Conservation (phyloP, 2,329 filamentous ascomycete genomes). For the Dactylellina cionopaga region DNA sequence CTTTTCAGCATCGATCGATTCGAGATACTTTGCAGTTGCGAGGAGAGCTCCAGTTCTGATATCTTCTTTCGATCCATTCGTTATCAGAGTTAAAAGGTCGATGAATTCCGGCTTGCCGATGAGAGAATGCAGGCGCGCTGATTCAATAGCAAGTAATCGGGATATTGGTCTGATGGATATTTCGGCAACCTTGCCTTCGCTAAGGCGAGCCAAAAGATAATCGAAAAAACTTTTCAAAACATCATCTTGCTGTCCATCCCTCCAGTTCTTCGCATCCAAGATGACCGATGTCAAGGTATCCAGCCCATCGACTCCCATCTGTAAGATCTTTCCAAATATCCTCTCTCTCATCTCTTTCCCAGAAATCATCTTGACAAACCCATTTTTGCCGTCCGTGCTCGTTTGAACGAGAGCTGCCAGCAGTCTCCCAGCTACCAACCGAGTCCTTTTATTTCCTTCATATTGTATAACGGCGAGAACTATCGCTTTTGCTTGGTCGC, state of each 20-base stretch:
- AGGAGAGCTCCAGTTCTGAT: conserved; percentile 55
- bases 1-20: conserved; percentile 51
- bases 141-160: conserved; percentile 52
- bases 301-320: conserved; percentile 52
- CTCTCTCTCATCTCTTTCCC: conserved; percentile 24
- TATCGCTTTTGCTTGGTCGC: conserved; percentile 26
- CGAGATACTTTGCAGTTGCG: conserved; percentile 55
- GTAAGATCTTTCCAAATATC: conserved; percentile 37
- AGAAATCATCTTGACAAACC: conserved; percentile 36
- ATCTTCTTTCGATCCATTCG: conserved; percentile 52
- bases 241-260: conserved; percentile 39
- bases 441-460: conserved; percentile 17
- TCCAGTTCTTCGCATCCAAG: conserved; percentile 54
- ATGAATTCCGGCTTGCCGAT: conserved; percentile 54
- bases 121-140: conserved; percentile 52
- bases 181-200: conserved; percentile 17
- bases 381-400: conserved; percentile 51
- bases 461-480: conserved; percentile 32
- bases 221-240: conserved; percentile 54
- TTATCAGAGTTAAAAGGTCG: conserved; percentile 53
- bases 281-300: conserved; percentile 54
- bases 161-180: conserved; percentile 53
- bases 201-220: conserved; percentile 48
- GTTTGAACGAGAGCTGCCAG: conserved; percentile 53
- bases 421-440: conserved; percentile 51